Evolutionary conservation across 192 early-diverging fungal species (phyloP), one percentile per base, ranked within the genome.

Genomic region (Dimargaris verticillata): DNA sequence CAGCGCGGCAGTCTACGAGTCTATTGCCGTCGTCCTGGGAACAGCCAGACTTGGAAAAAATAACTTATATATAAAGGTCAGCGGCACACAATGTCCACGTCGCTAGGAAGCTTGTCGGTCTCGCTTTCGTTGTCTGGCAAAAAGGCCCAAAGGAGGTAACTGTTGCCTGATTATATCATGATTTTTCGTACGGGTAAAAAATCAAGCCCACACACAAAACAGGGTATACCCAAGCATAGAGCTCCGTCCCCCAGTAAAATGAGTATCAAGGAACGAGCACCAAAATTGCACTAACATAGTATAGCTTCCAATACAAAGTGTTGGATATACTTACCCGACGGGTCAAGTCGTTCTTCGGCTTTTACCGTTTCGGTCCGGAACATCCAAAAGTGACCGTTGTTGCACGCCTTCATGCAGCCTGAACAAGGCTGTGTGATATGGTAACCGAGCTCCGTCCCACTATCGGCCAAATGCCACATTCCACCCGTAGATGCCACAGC

Each of bases 381-480:
- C 92, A 95, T 96, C 91, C 91, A 95, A 71, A 91, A 92, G 66
- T 97, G 92, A 0, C 94, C 94, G 67, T 97, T 97, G 74, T 97
- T 92, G 66, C 88, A 89, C 25, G 90, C 81, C 47, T 88, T 85
- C 45, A 97, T 74, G 63, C 94, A 97, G 14, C 77, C 73, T 42
- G 82, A 71, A 65, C 94, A 97, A 28, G 92, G 87, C 63, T 84
- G 80, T 1, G 86, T 87, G 33, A 89, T 85, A 64, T 89, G 85
- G 62, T 89, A 89, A 17, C 85, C 87, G 60, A 89, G 68, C 20
- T 78, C 76, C 59, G 87, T 89, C 22, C 87, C 87, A 53, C 85
- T 78, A 44, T 0, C 24, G 46, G 26, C 28, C 17, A 57, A 38
- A 38, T 5, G 3, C 33, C 33, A 38, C 33, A 38, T 5, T 7